Base-by-base conservation (phyloP, 2,329 filamentous ascomycete species). In the Penicillium decumbens region DNA sequence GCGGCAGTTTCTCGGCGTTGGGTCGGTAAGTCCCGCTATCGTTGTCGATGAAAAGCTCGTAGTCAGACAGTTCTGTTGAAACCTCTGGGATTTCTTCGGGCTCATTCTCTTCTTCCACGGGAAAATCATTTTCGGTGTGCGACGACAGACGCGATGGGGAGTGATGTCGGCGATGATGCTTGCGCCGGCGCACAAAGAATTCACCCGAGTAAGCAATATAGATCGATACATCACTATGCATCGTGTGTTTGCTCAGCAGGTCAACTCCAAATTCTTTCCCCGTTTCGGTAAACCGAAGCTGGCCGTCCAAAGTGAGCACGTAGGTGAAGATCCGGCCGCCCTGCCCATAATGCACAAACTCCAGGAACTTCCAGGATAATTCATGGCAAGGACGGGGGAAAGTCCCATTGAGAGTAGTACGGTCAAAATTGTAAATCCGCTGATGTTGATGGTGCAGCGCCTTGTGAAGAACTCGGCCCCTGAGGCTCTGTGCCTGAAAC, bases 261-360 rank as follows among this genome's bases (percentile, higher is more conserved):
- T 96, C 92, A 62, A 97, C 89, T 45, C 91, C 89, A 51, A 96
- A 96, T 63, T 96, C 91, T 61, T 93, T 93, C 27, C 92, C 92
- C 0, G 92, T 97, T 70, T 96, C 92, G 1, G 92, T 96, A 71
- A 96, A 96, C 40, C 90, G 85, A 65, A 95, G 81, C 45, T 92
- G 78, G 4, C 86, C 87, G 64, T 97, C 92, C 6, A 96, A 78
- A 0, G 89, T 95, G 20, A 97, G 75, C 24, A 96, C 85, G 60
- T 96, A 97, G 20, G 92, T 97, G 65, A 93, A 96, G 49, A 95
- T 82, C 10, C 90, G 83, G 1, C 87, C 87, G 15, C 89, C 91
- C 61, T 93, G 81, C 62, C 92, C 90, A 65, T 87, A 92, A 62
- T 95, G 89, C 0, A 84, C 87, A 62, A 96, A 83, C 50, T 90